Conservation (phyloP, 331 rosid genomes). For the Quercus lobata region DNA sequence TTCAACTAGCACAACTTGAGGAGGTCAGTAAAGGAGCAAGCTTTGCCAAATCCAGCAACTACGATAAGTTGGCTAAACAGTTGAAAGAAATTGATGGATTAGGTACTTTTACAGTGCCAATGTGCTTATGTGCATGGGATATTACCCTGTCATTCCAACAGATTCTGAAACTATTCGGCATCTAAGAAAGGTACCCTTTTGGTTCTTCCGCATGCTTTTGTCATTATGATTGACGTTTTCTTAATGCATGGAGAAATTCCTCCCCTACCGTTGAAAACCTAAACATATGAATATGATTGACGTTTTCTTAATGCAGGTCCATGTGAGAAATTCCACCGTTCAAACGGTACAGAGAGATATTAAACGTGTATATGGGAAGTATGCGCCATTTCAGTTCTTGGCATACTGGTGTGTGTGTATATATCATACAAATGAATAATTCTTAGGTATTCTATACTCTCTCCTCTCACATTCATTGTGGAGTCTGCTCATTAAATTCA, state of each 20-base stretch:
- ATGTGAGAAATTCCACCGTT: constrained; percentile 25
- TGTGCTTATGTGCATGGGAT: constrained; percentile 53
- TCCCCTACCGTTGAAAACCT: too few relatives aligned
- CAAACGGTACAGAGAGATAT: constrained; percentile 31
- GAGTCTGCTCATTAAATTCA: rapidly evolving
- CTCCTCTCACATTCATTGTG: rapidly evolving
- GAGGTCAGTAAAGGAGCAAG: constrained; percentile 29
- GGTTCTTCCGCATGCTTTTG: background rate
- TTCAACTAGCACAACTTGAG: constrained; percentile 38
- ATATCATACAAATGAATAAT: too few relatives aligned
- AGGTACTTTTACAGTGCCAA: constrained; percentile 53
- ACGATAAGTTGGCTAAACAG: constrained; percentile 24
- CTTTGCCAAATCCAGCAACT: constrained; percentile 12
- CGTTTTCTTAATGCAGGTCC: constrained; percentile 33
- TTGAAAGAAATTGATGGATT: constrained; percentile 46
- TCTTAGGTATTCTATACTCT: too few relatives aligned
- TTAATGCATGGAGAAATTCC: too few relatives aligned
- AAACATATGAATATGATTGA: too few relatives aligned
- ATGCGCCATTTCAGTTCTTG: constrained; percentile 49
- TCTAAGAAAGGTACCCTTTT: constrained; percentile 37
- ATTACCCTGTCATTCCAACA: constrained; percentile 46
- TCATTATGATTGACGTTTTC: background rate
- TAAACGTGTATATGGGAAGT: constrained; percentile 41
- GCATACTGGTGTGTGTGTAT: constrained; percentile 45
- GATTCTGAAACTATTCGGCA: constrained; percentile 55